Base-by-base conservation (phyloP, 371 early-diverging fungal genomes). In the Mucor piriformis region DNA sequence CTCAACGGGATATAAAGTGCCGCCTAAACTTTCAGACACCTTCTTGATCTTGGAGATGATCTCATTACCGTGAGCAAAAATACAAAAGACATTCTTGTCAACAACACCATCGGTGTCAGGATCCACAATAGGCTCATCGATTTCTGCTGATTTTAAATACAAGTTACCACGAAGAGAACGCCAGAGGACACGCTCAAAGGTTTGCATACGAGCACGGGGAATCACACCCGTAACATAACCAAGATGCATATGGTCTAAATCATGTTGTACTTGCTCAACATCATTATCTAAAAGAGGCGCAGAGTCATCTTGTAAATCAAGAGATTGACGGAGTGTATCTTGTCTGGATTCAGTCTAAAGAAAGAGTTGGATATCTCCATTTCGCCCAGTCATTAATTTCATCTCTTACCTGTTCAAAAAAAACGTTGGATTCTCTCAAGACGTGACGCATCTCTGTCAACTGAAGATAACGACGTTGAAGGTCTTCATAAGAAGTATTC, bases 171-270 rank as follows among this genome's bases (percentile, higher is more conserved):
- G 94, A 63, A 99, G 88, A 15, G 95, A 91, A 46, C 98, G 91
- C 94, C 97, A 97, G 32, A 99, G 86, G 54, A 99, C 91, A 62
- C 97, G 90, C 76, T 97, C 96, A 69, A 98, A 96, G n/a, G 91
- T 93, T 46, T 86, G 87, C 76, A 97, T 90, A 61, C 91, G 88
- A 34, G 70, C 65, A 59, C 97, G 90, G 8, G 91, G 75, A 62
- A 98, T 94, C 23, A 95, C 96, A 53, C 99, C 99, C 12, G 97
- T 90, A 34, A 98, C 92, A 64, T 87, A 85, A 21, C 87, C 86
- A 13, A 87, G 65, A 66, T 80, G 83, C 51, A 85, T 66, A 18
- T 50, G 38, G 1, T 58, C 65, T 6, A 35, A 21, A 16, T 66
- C 77, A 38, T 67, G 67, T 53, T 54, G 72, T 3, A 67, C 76